Evolutionary conservation across 148 eudicot species (phyloP).

Genomic region (Chenopodium suecicum): DNA sequence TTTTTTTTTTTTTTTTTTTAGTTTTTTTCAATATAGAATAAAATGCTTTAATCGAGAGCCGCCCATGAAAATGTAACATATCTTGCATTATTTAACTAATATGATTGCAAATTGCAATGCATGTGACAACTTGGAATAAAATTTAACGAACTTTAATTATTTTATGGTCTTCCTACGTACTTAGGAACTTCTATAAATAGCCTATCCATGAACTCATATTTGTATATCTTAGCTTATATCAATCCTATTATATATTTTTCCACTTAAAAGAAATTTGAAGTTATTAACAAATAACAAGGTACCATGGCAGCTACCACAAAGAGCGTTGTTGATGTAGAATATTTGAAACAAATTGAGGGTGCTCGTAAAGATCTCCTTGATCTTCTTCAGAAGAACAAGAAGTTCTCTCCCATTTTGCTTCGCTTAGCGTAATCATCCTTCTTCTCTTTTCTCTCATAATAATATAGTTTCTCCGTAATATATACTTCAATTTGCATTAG

Average conservation of each 20-base stretch:
- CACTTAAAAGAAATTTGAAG: background rate
- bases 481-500: too few species aligned
- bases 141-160: background rate
- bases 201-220: background rate
- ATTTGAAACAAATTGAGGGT: constrained; percentile 62
- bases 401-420: constrained; percentile 87
- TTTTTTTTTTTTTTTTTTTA: background rate
- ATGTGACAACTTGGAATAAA: background rate
- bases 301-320: background rate
- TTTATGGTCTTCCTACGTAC: background rate
- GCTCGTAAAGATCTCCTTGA: constrained; percentile 72
- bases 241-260: background rate
- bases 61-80: background rate
- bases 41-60: background rate
- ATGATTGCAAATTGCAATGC: background rate
- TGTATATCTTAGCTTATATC: background rate
- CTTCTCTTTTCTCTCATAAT: background rate
- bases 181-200: constrained; percentile 6
- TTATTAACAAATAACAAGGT: background rate
- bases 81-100: background rate
- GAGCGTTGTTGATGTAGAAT: constrained; percentile 46
- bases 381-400: constrained; percentile 50
- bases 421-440: constrained; percentile 62
- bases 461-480: too few species aligned
- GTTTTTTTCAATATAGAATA: background rate